phyloP scores from a whole-genome alignment of 345 rosid genomes.

The Stellera chamaejasme region DNA sequence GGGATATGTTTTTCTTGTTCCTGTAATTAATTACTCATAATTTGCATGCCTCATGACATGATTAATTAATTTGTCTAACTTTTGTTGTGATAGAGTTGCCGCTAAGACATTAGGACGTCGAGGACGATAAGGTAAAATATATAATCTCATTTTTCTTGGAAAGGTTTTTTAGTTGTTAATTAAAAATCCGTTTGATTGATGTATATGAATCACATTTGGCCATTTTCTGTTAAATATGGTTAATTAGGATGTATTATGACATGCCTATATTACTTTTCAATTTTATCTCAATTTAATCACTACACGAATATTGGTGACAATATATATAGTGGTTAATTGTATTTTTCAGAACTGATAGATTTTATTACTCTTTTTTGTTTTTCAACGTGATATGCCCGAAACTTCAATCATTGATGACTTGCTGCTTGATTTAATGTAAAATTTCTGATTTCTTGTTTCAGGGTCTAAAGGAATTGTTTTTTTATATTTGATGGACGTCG shows the following conservation, averaged over 20 bases:
- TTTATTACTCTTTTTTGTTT: too few relatives aligned
- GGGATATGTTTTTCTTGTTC: background rate
- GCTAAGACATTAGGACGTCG: conserved; percentile 40
- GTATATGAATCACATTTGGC: background rate
- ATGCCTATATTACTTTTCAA: background rate
- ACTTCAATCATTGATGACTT: too few relatives aligned
- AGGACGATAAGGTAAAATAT: conserved; percentile 46
- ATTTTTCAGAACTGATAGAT: too few relatives aligned
- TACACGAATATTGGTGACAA: too few relatives aligned
- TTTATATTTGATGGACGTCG: too few relatives aligned
- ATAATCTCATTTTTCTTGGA: conserved; percentile 2
- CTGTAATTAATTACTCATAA: background rate
- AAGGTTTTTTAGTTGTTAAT: conserved; percentile 3
- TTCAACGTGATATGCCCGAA: too few relatives aligned
- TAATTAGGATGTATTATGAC: background rate
- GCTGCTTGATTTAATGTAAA: too few relatives aligned
- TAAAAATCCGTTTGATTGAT: conserved; percentile 4
- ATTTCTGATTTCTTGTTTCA: too few relatives aligned
- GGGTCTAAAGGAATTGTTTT: too few relatives aligned
- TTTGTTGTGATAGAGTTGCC: conserved; percentile 64
- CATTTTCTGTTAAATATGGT: too few relatives aligned
- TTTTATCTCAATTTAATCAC: background rate
- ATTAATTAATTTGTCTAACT: conserved; percentile 8
- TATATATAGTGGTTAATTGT: too few relatives aligned
- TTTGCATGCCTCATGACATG: conserved; percentile 6